Evolutionary conservation across 2,329 filamentous ascomycete species (phyloP), one percentile per base, ranked within the genome.

Genomic region (Aspergillus sergii): DNA sequence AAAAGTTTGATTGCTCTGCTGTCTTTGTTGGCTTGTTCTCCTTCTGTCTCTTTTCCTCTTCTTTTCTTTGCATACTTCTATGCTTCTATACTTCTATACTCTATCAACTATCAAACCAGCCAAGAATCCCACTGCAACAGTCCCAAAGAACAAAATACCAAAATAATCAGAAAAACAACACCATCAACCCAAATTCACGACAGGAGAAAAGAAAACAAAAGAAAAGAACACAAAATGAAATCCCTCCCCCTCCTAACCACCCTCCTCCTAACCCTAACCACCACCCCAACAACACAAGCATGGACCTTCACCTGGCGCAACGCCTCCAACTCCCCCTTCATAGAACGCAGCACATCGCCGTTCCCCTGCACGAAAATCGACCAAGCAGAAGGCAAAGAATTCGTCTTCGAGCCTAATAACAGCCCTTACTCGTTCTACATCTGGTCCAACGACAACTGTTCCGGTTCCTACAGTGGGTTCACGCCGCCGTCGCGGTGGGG

Each of bases 301-400:
- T 66, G 64, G 64, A 55, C 60, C 23, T 62, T 66, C 50, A 66
- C 64, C 51, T 66, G 62, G 62, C 60, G 57, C 16, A 58, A 62
- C 41, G 43, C 39, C 12, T 43, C 59, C 34, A 41, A 41, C 19
- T 28, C 48, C 21, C 41, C 57, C 26, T 61, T 46, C 30, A 28
- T 62, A 3, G 57, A 58, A 1, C 57, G 58, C 30, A 50, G 54
- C 23, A 26, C 46, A 7, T 36, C 21, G 6, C 53, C 57, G 2
- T 14, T 46, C 8, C 28, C 57, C 28, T 66, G 64, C 58, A 60
- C 56, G 5, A 19, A 55, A 11, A 64, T 66, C 45, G 19, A 62
- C 14, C 64, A 66, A 28, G 64, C 62, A 12, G 19, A 57, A 46
- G 62, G 58, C 48, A 5, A 60, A 32, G 11, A 59, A 12, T 66